phyloP scores from a whole-genome alignment of 345 rosid species.

The Firmiana major region DNA sequence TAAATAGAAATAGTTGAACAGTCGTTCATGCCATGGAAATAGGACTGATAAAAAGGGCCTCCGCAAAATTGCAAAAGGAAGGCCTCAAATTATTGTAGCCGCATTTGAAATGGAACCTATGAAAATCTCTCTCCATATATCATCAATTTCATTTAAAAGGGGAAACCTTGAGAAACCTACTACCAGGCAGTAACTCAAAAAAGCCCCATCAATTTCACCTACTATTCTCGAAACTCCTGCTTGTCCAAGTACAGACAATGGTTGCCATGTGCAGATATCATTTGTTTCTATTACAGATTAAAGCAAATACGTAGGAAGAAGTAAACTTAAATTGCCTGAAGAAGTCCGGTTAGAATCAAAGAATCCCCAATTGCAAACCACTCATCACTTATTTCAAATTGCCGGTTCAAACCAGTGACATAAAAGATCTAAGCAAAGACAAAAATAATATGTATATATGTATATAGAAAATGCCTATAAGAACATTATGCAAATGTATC shows the following conservation, averaged over 20 bases:
- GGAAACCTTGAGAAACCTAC: background rate
- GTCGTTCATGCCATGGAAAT: background rate
- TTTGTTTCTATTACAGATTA: background rate
- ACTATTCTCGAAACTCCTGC: background rate
- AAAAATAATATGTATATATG: background rate
- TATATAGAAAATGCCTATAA: background rate
- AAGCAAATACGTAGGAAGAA: background rate
- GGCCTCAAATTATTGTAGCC: background rate
- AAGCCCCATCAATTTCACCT: background rate
- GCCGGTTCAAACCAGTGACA: slow-evolving; percentile 74
- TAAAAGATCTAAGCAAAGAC: slow-evolving; percentile 62
- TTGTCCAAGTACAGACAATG: background rate
- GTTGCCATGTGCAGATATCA: background rate
- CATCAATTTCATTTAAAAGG: background rate
- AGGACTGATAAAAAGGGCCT: background rate
- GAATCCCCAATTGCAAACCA: slow-evolving; percentile 99
- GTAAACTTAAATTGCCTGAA: slow-evolving; percentile 52
- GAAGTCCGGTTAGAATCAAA: slow-evolving; percentile 78
- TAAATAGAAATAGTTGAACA: background rate
- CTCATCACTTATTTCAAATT: slow-evolving; percentile 81
- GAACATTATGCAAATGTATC: background rate
- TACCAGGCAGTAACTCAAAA: background rate
- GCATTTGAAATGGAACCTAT: background rate
- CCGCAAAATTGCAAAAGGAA: background rate
- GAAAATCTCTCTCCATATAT: background rate